Conservation (phyloP, 805 yeast species). For the Barnettozyma populi region DNA sequence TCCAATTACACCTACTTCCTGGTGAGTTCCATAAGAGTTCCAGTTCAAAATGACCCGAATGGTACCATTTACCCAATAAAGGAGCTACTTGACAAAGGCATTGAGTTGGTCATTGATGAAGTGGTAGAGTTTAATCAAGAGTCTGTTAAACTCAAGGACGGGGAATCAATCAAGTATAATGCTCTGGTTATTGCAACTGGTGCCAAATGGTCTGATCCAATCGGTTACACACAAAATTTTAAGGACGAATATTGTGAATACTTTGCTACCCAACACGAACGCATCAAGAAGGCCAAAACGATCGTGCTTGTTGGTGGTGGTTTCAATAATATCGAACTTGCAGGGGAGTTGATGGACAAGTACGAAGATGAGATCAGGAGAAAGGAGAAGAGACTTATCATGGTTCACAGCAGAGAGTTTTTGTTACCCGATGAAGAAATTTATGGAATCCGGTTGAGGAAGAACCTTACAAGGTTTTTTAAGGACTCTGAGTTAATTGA, state of each 20-base stretch:
- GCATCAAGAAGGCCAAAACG: slow-evolving; percentile 20
- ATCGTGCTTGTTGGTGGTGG: slow-evolving; percentile 32
- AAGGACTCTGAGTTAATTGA: slow-evolving; percentile 5
- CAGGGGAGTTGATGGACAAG: slow-evolving; percentile 27
- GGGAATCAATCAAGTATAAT: slow-evolving; percentile 16
- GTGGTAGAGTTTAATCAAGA: slow-evolving; percentile 10
- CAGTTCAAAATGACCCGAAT: slow-evolving; percentile 16
- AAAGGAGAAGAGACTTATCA: slow-evolving; percentile 12
- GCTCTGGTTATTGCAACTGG: slow-evolving; percentile 29
- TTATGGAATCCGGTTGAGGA: slow-evolving; percentile 9
- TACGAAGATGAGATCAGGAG: slow-evolving; percentile 15
- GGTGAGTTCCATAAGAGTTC: slow-evolving; percentile 16
- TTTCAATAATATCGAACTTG: slow-evolving; percentile 26
- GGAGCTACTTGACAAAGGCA: slow-evolving; percentile 14
- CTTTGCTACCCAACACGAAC: slow-evolving; percentile 10
- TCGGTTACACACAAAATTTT: slow-evolving; percentile 14
- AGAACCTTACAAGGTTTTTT: slow-evolving; percentile 10
- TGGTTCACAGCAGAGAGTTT: slow-evolving; percentile 15
- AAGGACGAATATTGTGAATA: slow-evolving; percentile 15
- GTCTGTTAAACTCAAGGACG: slow-evolving; percentile 12
- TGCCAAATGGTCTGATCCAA: slow-evolving; percentile 25
- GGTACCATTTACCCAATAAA: slow-evolving; percentile 17
- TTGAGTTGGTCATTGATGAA: slow-evolving; percentile 17
- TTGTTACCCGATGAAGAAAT: slow-evolving; percentile 13
- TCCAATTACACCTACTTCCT: slow-evolving; percentile 14